These are phyloP conservation scores for Chaetomium fimeti DNA, from an alignment of 495 filamentous ascomycete species.

Conservation along the genomic window DNA sequence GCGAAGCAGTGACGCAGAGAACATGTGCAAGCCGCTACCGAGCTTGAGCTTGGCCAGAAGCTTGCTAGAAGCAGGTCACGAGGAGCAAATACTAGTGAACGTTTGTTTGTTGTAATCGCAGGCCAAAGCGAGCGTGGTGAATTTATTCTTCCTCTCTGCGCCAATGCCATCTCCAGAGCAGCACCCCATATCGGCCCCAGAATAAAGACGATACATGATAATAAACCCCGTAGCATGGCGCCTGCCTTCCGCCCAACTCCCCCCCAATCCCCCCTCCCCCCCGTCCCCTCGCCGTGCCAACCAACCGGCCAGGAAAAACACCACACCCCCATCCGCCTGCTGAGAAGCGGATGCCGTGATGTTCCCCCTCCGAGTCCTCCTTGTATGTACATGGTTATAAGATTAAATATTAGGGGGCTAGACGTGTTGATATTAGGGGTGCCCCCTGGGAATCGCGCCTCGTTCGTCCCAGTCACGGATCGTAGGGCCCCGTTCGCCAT, in stretches of 20 bases:
- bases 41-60: too few species aligned
- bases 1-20: too few species aligned
- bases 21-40: too few species aligned
- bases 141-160: constrained; percentile 20
- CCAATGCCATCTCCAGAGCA: constrained; percentile 14
- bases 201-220: constrained; percentile 17
- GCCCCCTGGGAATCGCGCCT: constrained; percentile 4
- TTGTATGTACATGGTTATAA: constrained; percentile 32
- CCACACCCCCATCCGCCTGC: constrained; percentile 14
- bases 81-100: not conserved
- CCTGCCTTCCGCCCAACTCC: constrained; percentile 2
- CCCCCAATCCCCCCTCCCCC: not conserved
- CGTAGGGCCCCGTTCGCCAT: constrained; percentile 11
- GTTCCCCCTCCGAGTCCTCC: not conserved
- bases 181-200: constrained; percentile 10
- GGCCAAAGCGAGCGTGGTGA: constrained; percentile 40
- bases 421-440: constrained; percentile 24
- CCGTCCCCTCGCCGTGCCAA: constrained; percentile 3
- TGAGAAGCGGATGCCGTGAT: constrained; percentile 6
- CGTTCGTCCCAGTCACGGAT: constrained; percentile 9
- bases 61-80: too few species aligned
- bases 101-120: constrained; percentile 23
- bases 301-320: constrained; percentile 1
- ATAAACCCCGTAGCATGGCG: constrained; percentile 9
- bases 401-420: constrained; percentile 39